phyloP scores from a whole-genome alignment of 495 filamentous ascomycete genomes.

The Sphaerosporella brunnea region DNA sequence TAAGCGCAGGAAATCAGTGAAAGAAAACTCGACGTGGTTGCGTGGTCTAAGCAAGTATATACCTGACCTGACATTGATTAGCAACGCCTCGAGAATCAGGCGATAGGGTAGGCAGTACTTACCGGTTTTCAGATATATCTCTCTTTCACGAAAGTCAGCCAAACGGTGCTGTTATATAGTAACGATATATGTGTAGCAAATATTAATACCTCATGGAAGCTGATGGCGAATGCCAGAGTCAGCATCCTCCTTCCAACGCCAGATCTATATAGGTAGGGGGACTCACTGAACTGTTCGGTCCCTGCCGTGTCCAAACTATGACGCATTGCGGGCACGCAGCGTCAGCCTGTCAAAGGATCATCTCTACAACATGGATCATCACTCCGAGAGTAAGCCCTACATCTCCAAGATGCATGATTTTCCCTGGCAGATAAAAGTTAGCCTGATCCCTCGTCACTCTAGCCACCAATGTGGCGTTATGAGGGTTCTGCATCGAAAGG shows the following conservation, averaged over 20 bases:
- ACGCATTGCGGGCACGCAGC: no score
- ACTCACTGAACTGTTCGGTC: slow-evolving; percentile 94
- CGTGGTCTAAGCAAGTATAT: no score
- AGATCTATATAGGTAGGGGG: not conserved
- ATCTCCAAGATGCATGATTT: slow-evolving; percentile 94
- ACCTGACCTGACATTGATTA: no score
- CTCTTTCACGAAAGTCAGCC: slow-evolving; percentile 34
- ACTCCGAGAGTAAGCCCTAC: slow-evolving; percentile 36
- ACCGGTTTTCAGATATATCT: slow-evolving; percentile 82
- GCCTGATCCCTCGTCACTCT: no score
- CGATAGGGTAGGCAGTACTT: no score
- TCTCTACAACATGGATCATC: slow-evolving; percentile 2
- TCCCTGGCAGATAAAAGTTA: no score
- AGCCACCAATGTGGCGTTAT: not conserved
- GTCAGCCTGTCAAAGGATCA: no score
- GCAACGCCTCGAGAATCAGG: no score
- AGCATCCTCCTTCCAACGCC: not conserved
- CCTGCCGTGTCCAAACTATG: slow-evolving; percentile 82
- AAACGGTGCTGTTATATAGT: not conserved
- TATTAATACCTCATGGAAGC: slow-evolving; percentile 51
- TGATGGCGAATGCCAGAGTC: slow-evolving; percentile 19
- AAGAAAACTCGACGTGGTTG: no score
- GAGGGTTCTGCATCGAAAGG: slow-evolving; percentile 2
- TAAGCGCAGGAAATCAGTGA: no score
- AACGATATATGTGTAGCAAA: not conserved